A percentile compares a stretch with the other conserved stretches of the same genome.
phyloP scores from a whole-genome alignment of 495 filamentous ascomycete genomes.

The Penicillium nucicola region DNA sequence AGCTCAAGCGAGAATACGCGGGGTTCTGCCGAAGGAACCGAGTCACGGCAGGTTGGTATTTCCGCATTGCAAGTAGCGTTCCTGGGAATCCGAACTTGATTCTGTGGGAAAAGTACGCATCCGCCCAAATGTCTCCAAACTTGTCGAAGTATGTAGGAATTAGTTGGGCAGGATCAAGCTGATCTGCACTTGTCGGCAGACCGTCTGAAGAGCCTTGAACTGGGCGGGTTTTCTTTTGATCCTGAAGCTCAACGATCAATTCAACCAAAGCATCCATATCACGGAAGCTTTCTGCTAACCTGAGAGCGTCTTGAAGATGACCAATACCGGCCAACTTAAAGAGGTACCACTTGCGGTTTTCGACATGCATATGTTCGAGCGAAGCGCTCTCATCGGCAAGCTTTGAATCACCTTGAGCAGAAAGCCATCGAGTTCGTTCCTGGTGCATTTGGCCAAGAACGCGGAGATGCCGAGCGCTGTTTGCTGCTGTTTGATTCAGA shows the following conservation, averaged over 20 bases:
- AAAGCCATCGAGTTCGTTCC: conserved; percentile 62
- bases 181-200: conserved; percentile 11
- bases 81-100: conserved; percentile 63
- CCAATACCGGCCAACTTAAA: conserved; percentile 66
- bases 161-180: conserved; percentile 37
- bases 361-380: conserved; percentile 46
- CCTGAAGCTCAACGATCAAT: conserved; percentile 48
- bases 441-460: conserved; percentile 56
- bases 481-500: conserved; percentile 45
- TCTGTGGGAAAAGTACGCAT: conserved; percentile 72
- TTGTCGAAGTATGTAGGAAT: conserved; percentile 64
- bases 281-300: conserved; percentile 68
- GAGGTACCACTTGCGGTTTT: conserved; percentile 56
- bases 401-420: conserved; percentile 46
- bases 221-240: conserved; percentile 32
- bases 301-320: conserved; percentile 63
- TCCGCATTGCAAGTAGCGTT: conserved; percentile 60
- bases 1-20: conserved; percentile 71
- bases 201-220: conserved; percentile 3
- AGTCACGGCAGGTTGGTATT: conserved; percentile 66
- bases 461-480: conserved; percentile 54
- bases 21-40: conserved; percentile 68
- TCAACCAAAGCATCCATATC: conserved; percentile 70
- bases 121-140: conserved; percentile 75
- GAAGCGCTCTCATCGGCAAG: conserved; percentile 41